Evolutionary conservation across 2,329 filamentous ascomycete genomes (phyloP).

Genomic region (Trichophyton rubrum): DNA sequence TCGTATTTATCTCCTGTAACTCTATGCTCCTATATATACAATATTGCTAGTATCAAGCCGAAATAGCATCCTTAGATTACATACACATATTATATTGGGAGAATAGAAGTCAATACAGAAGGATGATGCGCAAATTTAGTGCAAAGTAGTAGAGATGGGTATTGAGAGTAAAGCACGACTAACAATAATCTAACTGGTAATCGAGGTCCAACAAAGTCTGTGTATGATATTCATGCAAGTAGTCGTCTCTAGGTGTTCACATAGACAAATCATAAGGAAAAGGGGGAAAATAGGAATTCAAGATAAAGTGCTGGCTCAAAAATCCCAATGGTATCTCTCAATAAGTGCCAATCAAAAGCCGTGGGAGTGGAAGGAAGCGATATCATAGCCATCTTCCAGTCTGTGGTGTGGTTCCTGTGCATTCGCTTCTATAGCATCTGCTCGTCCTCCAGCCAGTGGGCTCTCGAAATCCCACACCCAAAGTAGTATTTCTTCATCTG

Average conservation of each 20-base stretch:
- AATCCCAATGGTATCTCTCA: neutral
- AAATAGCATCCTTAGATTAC: neutral
- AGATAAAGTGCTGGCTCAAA: neutral
- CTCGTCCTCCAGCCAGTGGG: slow-evolving; percentile 16
- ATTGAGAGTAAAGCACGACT: neutral
- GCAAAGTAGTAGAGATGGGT: neutral
- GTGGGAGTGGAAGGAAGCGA: neutral
- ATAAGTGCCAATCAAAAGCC: neutral
- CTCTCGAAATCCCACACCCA: slow-evolving; percentile 13
- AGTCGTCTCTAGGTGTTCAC: neutral
- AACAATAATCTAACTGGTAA: neutral
- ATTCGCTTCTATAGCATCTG: slow-evolving; percentile 13
- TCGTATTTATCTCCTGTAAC: too few species aligned
- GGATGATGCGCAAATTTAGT: neutral
- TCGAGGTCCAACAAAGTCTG: neutral
- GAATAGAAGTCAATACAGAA: neutral
- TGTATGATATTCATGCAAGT: neutral
- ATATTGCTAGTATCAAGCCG: too few species aligned
- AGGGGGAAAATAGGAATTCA: neutral
- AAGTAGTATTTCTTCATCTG: slow-evolving; percentile 23
- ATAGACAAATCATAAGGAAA: neutral
- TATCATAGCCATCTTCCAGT: neutral
- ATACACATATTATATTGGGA: neutral
- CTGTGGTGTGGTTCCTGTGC: neutral
- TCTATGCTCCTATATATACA: too few species aligned